Evolutionary conservation across 2,329 filamentous ascomycete genomes (phyloP).

Genomic region (Tothia fuscella): DNA sequence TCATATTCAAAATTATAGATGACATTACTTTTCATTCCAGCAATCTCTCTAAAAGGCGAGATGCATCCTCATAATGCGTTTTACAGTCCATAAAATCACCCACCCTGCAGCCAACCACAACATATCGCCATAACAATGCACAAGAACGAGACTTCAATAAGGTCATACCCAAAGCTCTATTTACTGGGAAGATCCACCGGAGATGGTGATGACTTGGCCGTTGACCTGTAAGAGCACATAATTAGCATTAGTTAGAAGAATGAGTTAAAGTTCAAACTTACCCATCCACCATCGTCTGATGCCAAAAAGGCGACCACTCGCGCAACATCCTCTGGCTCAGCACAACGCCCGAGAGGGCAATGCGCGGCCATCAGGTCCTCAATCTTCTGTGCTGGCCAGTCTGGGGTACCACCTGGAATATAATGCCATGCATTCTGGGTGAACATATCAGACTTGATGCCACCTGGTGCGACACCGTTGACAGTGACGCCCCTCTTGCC

Average conservation of each 20-base stretch:
- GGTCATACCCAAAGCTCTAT: too few species aligned
- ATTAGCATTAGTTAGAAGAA: neutral
- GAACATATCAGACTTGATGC: slow-evolving; percentile 70
- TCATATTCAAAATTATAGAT: too few species aligned
- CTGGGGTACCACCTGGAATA: slow-evolving; percentile 37
- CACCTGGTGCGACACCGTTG: slow-evolving; percentile 61
- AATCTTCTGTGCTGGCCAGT: slow-evolving; percentile 37
- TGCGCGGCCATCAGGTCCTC: slow-evolving; percentile 38
- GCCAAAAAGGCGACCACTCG: slow-evolving; percentile 30
- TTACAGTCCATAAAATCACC: too few species aligned
- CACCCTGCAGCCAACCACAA: too few species aligned
- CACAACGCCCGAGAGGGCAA: slow-evolving; percentile 38
- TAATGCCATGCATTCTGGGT: slow-evolving; percentile 48
- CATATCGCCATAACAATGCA: too few species aligned
- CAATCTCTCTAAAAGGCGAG: too few species aligned
- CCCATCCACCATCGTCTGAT: slow-evolving; percentile 28
- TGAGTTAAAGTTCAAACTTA: slow-evolving; percentile 13
- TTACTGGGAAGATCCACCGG: slow-evolving; percentile 29
- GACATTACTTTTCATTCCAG: too few species aligned
- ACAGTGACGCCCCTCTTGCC: slow-evolving; percentile 56
- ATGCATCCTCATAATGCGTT: too few species aligned
- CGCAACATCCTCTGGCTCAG: slow-evolving; percentile 33
- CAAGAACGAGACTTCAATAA: too few species aligned
- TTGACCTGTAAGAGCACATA: too few species aligned
- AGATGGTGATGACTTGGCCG: slow-evolving; percentile 30